Evolutionary conservation across 768 basidiomycete species (phyloP).

Genomic region (Tulasnella sp.): DNA sequence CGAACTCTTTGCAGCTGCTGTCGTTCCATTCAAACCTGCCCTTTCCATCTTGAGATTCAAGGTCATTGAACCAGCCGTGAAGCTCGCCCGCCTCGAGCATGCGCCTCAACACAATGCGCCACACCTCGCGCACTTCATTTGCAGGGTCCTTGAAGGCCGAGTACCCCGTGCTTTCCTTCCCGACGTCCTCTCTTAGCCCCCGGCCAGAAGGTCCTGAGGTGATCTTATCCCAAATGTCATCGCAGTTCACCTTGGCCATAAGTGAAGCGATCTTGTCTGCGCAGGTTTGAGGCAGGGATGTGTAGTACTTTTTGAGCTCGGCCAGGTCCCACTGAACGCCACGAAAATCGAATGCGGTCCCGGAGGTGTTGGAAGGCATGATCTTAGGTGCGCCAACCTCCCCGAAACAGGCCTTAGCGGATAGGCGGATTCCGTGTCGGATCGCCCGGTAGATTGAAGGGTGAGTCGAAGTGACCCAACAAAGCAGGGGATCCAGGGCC

Average conservation of each 20-base stretch:
- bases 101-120: neutral
- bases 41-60: too few relatives aligned
- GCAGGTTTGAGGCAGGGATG: neutral
- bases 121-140: neutral
- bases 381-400: neutral
- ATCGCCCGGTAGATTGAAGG: neutral
- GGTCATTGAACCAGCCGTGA: neutral
- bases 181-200: neutral
- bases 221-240: neutral
- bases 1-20: neutral
- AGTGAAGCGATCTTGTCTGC: neutral
- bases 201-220: neutral
- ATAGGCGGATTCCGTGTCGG: neutral
- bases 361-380: neutral
- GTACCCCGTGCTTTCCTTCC: neutral
- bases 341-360: neutral
- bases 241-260: neutral
- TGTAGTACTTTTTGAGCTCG: neutral
- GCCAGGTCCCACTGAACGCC: neutral
- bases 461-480: neutral
- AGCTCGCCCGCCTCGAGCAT: neutral
- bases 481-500: neutral
- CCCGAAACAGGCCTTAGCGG: neutral
- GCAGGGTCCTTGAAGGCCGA: neutral
- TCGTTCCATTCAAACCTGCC: neutral